Conservation (phyloP, 2,329 filamentous ascomycete species). For the Aspergillus vadensis region DNA sequence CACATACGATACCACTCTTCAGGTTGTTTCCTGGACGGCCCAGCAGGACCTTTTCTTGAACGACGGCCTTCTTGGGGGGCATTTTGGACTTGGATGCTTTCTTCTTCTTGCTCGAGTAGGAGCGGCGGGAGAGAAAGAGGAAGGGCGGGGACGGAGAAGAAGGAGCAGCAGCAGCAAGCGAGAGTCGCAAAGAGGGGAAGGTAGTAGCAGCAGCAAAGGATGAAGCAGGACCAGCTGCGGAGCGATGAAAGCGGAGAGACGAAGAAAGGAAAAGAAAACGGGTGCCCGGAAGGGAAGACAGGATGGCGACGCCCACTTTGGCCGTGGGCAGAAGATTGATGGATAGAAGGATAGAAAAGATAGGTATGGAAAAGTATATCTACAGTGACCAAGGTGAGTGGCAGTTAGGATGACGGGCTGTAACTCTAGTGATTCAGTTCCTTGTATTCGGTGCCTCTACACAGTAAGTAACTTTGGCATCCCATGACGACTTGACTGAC, state of each 20-base stretch:
- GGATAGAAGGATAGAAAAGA: background rate
- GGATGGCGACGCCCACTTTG: conserved; percentile 18
- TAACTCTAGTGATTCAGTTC: too few species aligned
- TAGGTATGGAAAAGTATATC: background rate
- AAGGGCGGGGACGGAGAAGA: conserved; percentile 46
- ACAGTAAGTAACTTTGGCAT: background rate
- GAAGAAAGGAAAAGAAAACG: conserved; percentile 57
- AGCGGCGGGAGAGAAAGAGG: conserved; percentile 42
- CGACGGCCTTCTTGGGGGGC: conserved; percentile 89
- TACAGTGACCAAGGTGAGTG: background rate
- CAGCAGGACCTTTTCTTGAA: conserved; percentile 94
- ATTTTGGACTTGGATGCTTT: conserved; percentile 65
- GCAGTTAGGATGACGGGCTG: background rate
- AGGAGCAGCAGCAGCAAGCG: conserved; percentile 47
- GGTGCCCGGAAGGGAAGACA: conserved; percentile 16
- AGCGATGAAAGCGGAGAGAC: conserved; percentile 53
- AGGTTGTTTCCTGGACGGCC: conserved; percentile 96
- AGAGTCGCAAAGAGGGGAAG: conserved; percentile 13
- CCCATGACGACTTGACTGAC: background rate
- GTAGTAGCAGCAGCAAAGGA: conserved; percentile 28
- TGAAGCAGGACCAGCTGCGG: conserved; percentile 68
- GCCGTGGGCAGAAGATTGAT: conserved; percentile 6
- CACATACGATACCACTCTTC: conserved; percentile 97
- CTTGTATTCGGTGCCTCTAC: too few species aligned
- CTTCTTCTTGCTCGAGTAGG: conserved; percentile 60